Conservation (phyloP, 2,329 filamentous ascomycete species). For the Phaeoacremonium minimum region DNA sequence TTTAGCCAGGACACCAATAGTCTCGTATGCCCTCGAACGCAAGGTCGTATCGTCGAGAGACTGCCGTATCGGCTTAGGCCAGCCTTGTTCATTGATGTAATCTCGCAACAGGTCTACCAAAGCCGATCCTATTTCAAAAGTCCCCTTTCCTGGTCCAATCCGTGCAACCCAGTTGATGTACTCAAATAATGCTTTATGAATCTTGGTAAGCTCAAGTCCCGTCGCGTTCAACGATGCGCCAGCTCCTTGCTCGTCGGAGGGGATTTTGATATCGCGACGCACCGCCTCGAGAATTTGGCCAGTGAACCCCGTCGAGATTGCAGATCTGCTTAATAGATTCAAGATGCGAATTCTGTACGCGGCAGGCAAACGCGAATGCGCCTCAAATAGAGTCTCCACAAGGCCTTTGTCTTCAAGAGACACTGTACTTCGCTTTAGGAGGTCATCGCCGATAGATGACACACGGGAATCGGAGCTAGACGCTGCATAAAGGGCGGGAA, state of each 20-base stretch:
- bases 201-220: slow-evolving; percentile 71
- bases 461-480: slow-evolving; percentile 79
- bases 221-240: slow-evolving; percentile 34
- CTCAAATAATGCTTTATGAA: slow-evolving; percentile 77
- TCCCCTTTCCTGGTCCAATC: slow-evolving; percentile 54
- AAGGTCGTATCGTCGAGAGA: slow-evolving; percentile 60
- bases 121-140: slow-evolving; percentile 63
- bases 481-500: slow-evolving; percentile 79
- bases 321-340: slow-evolving; percentile 70
- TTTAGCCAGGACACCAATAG: slow-evolving; percentile 76
- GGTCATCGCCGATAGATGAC: slow-evolving; percentile 80
- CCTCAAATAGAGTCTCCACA: slow-evolving; percentile 62
- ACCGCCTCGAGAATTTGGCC: slow-evolving; percentile 66
- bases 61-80: slow-evolving; percentile 56
- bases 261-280: slow-evolving; percentile 53
- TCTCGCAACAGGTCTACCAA: slow-evolving; percentile 65
- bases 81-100: slow-evolving; percentile 78
- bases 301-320: slow-evolving; percentile 65
- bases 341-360: slow-evolving; percentile 76
- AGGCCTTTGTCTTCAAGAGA: slow-evolving; percentile 66
- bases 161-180: slow-evolving; percentile 85
- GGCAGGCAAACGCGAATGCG: slow-evolving; percentile 70
- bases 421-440: slow-evolving; percentile 74
- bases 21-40: slow-evolving; percentile 82
- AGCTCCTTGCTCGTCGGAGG: slow-evolving; percentile 9